Base-by-base conservation (phyloP, 2,329 filamentous ascomycete genomes). In the Fusarium lyarnte region DNA sequence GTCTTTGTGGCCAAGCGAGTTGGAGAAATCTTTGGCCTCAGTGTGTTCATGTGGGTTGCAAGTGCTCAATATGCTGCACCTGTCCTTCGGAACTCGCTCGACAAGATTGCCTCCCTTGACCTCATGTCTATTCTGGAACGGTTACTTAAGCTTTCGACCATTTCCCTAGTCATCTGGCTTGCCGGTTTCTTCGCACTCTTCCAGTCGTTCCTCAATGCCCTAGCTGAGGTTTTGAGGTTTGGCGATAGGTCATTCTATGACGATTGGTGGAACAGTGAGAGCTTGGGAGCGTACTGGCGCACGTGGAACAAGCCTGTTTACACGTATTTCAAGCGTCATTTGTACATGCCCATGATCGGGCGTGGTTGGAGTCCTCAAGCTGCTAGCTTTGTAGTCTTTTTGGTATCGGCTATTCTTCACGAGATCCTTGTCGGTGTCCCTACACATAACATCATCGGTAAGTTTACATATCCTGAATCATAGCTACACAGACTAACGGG, bases 231-330 rank as follows among this genome's bases (percentile, higher is more conserved):
- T 17, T 92, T 94, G 85, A 88, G 89, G 46, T 99, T 99, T 78
- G 96, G 92, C 23, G 96, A 99, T 80, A 90, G 96, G 35, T 93
- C 95, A 58, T 99, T 99, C 81, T 99, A 99, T 81, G 92, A 93
- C 41, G 94, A 97, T 78, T 99, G 96, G 96, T 99, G 96, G 96
- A 99, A 99, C 79, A 94, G 91, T 72, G 91, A 91, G 60, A 94
- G 91, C 73, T 86, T 98, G 11, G 93, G 95, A 38, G 88, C 88
- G 8, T 99, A 99, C 85, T 98, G 95, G 95, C 91, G 95, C 27
- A 93, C 92, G 2, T 99, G 96, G 96, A 99, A 99, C 84, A 97
- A 97, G 80, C 96, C 96, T 2, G 95, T 99, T 10, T 97, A 97
- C 79, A 92, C 94, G 65, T 99, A 97, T 82, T 98, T 99, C 91